Base-by-base conservation (phyloP, 345 rosid species). In the Aquilaria malaccensis region DNA sequence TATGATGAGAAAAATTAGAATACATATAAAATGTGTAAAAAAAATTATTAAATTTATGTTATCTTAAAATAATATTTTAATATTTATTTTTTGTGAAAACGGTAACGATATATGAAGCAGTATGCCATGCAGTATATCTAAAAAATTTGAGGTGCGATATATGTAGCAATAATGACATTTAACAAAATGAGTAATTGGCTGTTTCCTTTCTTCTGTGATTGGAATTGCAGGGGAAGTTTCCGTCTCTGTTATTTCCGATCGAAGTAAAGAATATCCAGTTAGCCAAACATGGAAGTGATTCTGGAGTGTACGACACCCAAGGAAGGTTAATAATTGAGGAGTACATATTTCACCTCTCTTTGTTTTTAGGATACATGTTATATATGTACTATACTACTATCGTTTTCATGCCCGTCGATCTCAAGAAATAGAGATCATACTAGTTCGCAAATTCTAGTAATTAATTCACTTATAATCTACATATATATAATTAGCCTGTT, bases 251-350 rank as follows among this genome's bases (percentile, higher is more conserved):
- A 7, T 82, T 92, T 56, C 98, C 98, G 0, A 81, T 92, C n/a
- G 95, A 82, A 79, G 50, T 92, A 47, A 70, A 74, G 73, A 89
- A 92, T 77, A 87, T 92, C 47, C 75, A 75, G 0, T 77, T 49
- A 67, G 82, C 74, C 51, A 92, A 89, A 70, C 98, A 92, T 50
- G 86, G 91, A 2, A 92, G 98, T 46, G 98, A 89, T 55, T 75
- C 96, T 3, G 98, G 85, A 12, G 93, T 81, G 43, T 92, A 89
- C 60, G 95, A 89, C 63, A 60, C 73, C 2, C 74, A 92, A 71
- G 98, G 98, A 79, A 78, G 98, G 96, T 82, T 71, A 22, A 37
- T 37, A 7, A 37, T 37, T 7, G 22, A 22, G 22, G 22, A 22
- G 1, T 22, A 22, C 22, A 22, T 22, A 22, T 22, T 22, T 22